Percentiles rank a stretch among this genome's conserved stretches.
Conservation (phyloP, 192 early-diverging fungal species). For the Diversispora epigaea region DNA sequence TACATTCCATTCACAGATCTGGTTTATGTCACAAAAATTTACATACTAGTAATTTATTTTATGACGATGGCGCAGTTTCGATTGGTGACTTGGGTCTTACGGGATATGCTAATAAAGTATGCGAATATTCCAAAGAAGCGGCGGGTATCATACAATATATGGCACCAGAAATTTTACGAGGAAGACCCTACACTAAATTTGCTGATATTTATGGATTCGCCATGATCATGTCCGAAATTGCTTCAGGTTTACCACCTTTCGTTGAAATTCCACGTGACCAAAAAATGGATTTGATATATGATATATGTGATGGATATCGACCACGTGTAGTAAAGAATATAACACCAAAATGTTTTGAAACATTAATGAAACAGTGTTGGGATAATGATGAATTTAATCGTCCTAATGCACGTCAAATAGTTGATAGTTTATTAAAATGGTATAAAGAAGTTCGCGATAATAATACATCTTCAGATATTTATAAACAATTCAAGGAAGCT, state of each 20-base stretch:
- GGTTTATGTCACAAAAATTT: conserved; percentile 17
- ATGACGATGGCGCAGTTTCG: background rate
- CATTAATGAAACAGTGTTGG: conserved; percentile 12
- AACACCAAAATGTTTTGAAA: background rate
- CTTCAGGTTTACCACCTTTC: background rate
- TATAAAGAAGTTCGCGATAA: background rate
- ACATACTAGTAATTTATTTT: conserved; percentile 14
- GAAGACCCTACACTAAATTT: background rate
- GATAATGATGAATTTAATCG: conserved; percentile 12
- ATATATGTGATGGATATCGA: conserved; percentile 15
- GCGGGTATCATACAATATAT: conserved; percentile 6
- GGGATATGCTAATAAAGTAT: background rate
- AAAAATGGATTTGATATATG: background rate
- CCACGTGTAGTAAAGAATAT: background rate
- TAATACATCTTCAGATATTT: background rate
- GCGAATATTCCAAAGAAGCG: background rate
- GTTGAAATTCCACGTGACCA: background rate
- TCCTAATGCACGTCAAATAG: background rate
- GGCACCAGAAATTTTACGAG: conserved; percentile 5
- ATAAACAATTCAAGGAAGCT: background rate
- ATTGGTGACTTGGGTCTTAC: conserved; percentile 10
- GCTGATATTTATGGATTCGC: conserved; percentile 19
- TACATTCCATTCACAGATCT: background rate
- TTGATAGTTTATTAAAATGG: conserved; percentile 4
- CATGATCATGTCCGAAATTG: conserved; percentile 12